A percentile compares a stretch with the other conserved stretches of the same genome.
Conservation (phyloP, 2,329 filamentous ascomycete species). For the Diplodia mutila region DNA sequence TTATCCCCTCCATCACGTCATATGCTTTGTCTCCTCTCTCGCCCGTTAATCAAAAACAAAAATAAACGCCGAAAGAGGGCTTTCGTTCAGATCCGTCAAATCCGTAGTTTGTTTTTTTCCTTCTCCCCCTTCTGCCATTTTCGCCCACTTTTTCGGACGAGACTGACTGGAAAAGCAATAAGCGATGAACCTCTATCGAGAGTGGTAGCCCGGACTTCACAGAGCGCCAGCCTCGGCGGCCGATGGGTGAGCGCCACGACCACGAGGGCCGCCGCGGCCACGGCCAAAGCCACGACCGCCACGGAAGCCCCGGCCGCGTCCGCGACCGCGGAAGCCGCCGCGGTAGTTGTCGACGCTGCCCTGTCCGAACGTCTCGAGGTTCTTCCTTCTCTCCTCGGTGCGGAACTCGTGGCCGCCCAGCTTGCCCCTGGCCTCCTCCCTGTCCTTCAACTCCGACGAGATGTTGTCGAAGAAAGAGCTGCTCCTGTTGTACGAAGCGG, state of each 20-base stretch:
- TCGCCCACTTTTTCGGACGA: background rate
- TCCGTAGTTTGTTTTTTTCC: background rate
- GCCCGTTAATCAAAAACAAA: background rate
- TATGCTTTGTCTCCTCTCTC: background rate
- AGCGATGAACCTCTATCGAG: conserved; percentile 1
- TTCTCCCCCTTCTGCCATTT: background rate
- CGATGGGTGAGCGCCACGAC: conserved; percentile 1
- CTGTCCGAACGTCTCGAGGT: conserved; percentile 97
- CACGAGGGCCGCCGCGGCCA: conserved; percentile 43
- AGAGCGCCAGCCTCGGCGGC: conserved; percentile 11
- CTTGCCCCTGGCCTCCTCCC: conserved; percentile 70
- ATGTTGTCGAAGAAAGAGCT: conserved; percentile 98
- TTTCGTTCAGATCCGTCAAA: conserved; percentile 13
- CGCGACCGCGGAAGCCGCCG: conserved; percentile 77
- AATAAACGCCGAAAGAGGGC: background rate
- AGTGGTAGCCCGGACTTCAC: background rate
- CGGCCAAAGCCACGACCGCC: conserved; percentile 50
- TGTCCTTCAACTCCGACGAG: conserved; percentile 88
- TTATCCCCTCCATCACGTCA: background rate
- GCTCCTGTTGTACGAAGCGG: conserved; percentile 75
- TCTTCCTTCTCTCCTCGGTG: conserved; percentile 84
- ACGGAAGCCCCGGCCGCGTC: conserved; percentile 64
- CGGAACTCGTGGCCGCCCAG: conserved; percentile 86
- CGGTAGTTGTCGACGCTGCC: conserved; percentile 87
- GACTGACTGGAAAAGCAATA: background rate